Base-by-base conservation (phyloP, 75 land plant species). In the Ceratopteris richardii region DNA sequence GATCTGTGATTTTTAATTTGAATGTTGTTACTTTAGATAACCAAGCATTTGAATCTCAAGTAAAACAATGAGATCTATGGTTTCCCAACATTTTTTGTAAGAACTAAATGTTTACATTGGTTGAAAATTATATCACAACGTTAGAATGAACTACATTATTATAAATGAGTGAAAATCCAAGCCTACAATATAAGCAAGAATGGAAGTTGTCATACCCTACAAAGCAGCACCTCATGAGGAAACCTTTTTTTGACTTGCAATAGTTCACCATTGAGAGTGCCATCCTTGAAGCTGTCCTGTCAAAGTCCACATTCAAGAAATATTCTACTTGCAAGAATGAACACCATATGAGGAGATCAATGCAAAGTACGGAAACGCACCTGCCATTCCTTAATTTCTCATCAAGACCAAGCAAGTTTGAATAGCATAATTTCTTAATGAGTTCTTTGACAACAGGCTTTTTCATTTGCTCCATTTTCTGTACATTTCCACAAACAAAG, bases 151-250 rank as follows among this genome's bases (percentile, higher is more conserved):
- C n/a, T n/a, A n/a, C n/a, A n/a, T n/a, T n/a, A n/a, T n/a, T n/a
- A n/a, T n/a, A n/a, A n/a, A n/a, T n/a, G n/a, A n/a, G n/a, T n/a
- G n/a, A n/a, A n/a, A n/a, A n/a, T n/a, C 37, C 37, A 4, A 33
- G 37, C 9, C 37, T 4, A 33, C 37, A 33, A 33, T 33, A 9
- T 4, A 33, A 3, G 7, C 37, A 4, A 9, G 9, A 33, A 33
- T 33, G 3, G 37, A 33, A 33, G 9, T 33, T 3, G 9, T 4
- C 20, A 48, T 87, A 84, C 93, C 67, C 93, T 79, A 46, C 93
- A 88, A 20, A 94, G 77, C 56, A 94, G 70, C 60, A 94, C 87
- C 71, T 94, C 98, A 20, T 84, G 90, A 21, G 98, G 98, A 70
- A 89, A 94, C 65, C 44, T 81, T 33, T 79, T 73, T 70, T 94